Conservation (phyloP, 73 alveolate species). For the Paramecium tetraurelia region DNA sequence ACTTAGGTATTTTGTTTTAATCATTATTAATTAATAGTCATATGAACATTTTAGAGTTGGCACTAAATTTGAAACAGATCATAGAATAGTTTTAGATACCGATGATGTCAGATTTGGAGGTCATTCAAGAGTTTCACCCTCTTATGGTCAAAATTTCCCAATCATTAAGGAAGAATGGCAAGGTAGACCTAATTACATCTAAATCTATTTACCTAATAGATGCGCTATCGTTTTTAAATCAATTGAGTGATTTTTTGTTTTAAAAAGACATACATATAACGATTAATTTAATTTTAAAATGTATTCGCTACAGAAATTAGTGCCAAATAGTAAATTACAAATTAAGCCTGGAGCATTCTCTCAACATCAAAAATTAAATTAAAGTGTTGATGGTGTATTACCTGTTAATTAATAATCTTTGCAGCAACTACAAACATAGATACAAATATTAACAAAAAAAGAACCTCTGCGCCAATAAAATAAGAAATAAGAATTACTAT, state of each 20-base stretch:
- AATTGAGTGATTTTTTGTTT: background rate
- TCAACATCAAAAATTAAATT: background rate
- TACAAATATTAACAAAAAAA: background rate
- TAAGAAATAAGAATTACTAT: background rate
- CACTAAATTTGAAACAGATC: conserved; percentile 87
- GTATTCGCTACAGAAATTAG: conserved; percentile 17
- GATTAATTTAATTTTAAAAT: background rate
- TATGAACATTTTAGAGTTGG: conserved; percentile 92
- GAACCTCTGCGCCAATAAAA: background rate
- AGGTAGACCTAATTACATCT: conserved; percentile 79
- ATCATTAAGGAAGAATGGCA: conserved; percentile 71
- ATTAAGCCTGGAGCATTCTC: conserved; percentile 30
- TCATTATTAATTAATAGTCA: conserved; percentile 59
- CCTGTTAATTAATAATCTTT: conserved; percentile 39
- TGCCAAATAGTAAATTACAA: background rate
- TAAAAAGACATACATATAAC: background rate
- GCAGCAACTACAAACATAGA: background rate
- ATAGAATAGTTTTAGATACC: conserved; percentile 87
- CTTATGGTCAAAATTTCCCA: conserved; percentile 86
- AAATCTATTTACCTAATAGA: conserved; percentile 87
- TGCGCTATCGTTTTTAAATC: conserved; percentile 78
- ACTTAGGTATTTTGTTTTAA: conserved; percentile 58
- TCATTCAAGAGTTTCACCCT: conserved; percentile 81
- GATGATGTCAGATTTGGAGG: conserved; percentile 96
- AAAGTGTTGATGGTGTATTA: conserved; percentile 31